A percentile compares a stretch with the other conserved stretches of the same genome.
Conservation (phyloP, 345 rosid species). For the Salix viminalis region DNA sequence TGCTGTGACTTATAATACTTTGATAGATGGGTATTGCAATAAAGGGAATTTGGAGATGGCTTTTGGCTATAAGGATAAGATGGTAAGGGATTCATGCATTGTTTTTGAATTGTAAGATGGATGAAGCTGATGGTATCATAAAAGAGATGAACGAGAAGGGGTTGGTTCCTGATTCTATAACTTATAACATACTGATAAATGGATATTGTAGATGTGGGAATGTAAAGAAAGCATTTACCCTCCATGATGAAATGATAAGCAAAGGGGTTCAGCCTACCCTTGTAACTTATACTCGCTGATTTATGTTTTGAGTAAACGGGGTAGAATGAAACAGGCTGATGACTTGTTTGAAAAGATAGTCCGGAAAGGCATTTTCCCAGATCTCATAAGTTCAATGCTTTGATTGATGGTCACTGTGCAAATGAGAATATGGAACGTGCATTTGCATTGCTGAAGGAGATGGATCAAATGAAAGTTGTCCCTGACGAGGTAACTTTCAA, state of each 20-base stretch:
- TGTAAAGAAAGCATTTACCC: conserved; percentile 60
- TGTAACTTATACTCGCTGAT: conserved; percentile 78
- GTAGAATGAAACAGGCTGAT: conserved; percentile 71
- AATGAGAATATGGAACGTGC: conserved; percentile 64
- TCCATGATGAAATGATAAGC: conserved; percentile 61
- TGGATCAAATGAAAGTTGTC: conserved; percentile 57
- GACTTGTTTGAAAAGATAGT: conserved; percentile 58
- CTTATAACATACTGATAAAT: conserved; percentile 79
- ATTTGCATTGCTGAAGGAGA: conserved; percentile 55
- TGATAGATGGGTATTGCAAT: conserved; percentile 74
- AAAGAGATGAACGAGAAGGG: conserved; percentile 66
- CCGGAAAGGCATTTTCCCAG: conserved; percentile 44
- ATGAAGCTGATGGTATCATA: conserved; percentile 56
- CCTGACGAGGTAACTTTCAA: conserved; percentile 93
- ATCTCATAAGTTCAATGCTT: conserved; percentile 65
- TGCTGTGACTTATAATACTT: conserved; percentile 69
- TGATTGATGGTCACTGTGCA: conserved; percentile 78
- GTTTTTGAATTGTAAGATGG: conserved; percentile 62
- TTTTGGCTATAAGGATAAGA: conserved; percentile 65
- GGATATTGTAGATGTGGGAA: conserved; percentile 73
- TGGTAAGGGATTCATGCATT: conserved; percentile 74
- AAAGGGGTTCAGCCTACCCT: conserved; percentile 61
- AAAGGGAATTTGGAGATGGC: conserved; percentile 62
- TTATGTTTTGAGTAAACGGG: conserved; percentile 55
- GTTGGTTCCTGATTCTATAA: conserved; percentile 52